These are phyloP conservation scores for Hawksworthiomyces lignivorus DNA, from an alignment of 2,329 filamentous ascomycete genomes.

Conservation along the genomic window DNA sequence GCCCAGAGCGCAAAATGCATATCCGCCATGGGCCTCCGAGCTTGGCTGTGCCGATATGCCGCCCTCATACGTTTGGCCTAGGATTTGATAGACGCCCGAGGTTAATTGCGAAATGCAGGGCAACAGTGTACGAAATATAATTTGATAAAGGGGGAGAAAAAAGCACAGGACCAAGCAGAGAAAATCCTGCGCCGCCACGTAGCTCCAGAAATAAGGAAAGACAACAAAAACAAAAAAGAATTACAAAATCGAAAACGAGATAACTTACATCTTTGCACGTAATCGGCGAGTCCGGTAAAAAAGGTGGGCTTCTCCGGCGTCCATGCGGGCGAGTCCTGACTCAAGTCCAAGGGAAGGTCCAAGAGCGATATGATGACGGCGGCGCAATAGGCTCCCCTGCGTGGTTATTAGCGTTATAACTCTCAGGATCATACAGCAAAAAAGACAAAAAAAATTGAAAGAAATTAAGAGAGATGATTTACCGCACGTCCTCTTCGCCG, in stretches of 20 bases:
- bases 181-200: too few relatives aligned
- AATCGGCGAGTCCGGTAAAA: constrained; percentile 66
- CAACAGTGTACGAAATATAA: too few relatives aligned
- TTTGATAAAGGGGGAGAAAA: too few relatives aligned
- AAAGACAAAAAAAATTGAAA: too few relatives aligned
- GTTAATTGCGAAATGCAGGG: too few relatives aligned
- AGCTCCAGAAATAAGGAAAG: too few relatives aligned
- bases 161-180: too few relatives aligned
- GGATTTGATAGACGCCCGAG: neutral
- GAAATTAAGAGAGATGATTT: too few relatives aligned
- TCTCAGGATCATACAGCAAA: too few relatives aligned
- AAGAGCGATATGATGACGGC: constrained; percentile 77
- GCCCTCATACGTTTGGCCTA: constrained; percentile 89
- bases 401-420: too few relatives aligned
- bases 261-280: constrained; percentile 68
- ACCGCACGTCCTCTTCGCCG: constrained; percentile 90
- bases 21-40: constrained; percentile 90
- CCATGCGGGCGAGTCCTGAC: constrained; percentile 61
- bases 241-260: neutral
- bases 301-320: constrained; percentile 56
- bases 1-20: constrained; percentile 88
- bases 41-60: constrained; percentile 81
- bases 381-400: constrained; percentile 84
- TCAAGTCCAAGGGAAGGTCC: constrained; percentile 69
- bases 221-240: neutral